Percentiles rank a stretch among this genome's conserved stretches.
These are phyloP conservation scores for Ceratorhiza oryzae-sativae DNA, from an alignment of 1,284 basidiomycete genomes.

Conservation along the genomic window DNA sequence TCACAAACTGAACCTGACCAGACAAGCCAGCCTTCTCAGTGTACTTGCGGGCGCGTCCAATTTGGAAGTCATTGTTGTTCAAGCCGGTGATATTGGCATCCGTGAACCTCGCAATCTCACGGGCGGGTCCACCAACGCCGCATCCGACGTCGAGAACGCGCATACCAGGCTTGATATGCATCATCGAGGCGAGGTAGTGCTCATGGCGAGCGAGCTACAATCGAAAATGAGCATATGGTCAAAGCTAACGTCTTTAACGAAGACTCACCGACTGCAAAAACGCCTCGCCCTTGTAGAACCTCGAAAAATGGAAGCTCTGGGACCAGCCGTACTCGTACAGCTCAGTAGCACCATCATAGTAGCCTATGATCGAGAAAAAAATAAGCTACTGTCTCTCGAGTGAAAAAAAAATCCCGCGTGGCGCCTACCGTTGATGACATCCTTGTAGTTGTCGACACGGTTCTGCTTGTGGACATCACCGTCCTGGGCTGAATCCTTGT, in stretches of 20 bases:
- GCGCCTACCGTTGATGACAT: slow-evolving; percentile 86
- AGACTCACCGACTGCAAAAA: slow-evolving; percentile 68
- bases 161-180: slow-evolving; percentile 87
- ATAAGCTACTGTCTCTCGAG: slow-evolving; percentile 47
- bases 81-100: slow-evolving; percentile 88
- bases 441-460: slow-evolving; percentile 85
- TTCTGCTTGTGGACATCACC: slow-evolving; percentile 71
- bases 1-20: slow-evolving; percentile 80
- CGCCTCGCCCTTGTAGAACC: slow-evolving; percentile 95
- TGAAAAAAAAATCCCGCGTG: slow-evolving; percentile 46
- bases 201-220: slow-evolving; percentile 91
- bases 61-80: slow-evolving; percentile 98
- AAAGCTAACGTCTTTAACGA: background rate
- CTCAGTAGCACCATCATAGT: slow-evolving; percentile 96
- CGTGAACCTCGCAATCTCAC: slow-evolving; percentile 92
- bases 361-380: slow-evolving; percentile 57
- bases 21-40: slow-evolving; percentile 81
- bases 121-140: slow-evolving; percentile 95
- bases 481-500: slow-evolving; percentile 83
- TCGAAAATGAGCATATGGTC: background rate
- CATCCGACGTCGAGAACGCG: slow-evolving; percentile 97
- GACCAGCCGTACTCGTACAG: slow-evolving; percentile 98
- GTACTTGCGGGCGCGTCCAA: slow-evolving; percentile 85
- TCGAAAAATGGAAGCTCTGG: slow-evolving; percentile 96
- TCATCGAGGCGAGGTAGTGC: slow-evolving; percentile 92